Base-by-base conservation (phyloP, 1,284 basidiomycete species). In the Cutaneotrichosporon sp. region DNA sequence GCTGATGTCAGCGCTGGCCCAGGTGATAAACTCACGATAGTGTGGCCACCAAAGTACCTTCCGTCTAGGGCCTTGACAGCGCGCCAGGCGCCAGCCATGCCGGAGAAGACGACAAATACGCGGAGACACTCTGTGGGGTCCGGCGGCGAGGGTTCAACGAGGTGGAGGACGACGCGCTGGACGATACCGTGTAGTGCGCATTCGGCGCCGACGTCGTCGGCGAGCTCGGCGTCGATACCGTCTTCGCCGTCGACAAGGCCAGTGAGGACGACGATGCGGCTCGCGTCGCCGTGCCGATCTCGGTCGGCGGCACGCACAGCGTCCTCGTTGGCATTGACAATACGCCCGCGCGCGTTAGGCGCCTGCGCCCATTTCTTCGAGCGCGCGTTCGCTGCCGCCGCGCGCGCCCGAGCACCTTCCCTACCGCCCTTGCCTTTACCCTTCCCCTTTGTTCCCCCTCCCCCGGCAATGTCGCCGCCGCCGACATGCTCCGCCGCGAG, bases 31-130 rank as follows among this genome's bases (percentile, higher is more conserved):
- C 72, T 67, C 49, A 73, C 80, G 30, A 96, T 88, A 13, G 81
- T 81, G 57, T 86, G 79, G 0, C 93, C 93, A 10, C 87, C 90
- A 67, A 97, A 96, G 68, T 83, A 93, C 43, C 91, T 79, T 13
- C 90, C 91, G 66, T 96, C 90, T 54, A 97, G 80, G 68, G 91
- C 89, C 44, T 87, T 83, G 1, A 91, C 87, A 0, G 90, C 91
- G 72, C 90, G 90, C 89, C 90, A 97, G 2, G 92, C 93, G 8
- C 90, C 93, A 0, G 83, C 91, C 9, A 90, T 86, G 1, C 92
- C 92, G 0, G 83, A 83, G 64, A 92, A 94, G 44, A 86, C 77
- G 8, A 92, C 85, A 69, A 91, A 93, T 43, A 93, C 84, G 40
- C 88, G 83, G 8, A 92, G 84, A 1, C 83, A 82, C 26, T 89